These are phyloP conservation scores for Botryotinia narcissicola DNA, from an alignment of 2,329 filamentous ascomycete genomes.

Conservation along the genomic window DNA sequence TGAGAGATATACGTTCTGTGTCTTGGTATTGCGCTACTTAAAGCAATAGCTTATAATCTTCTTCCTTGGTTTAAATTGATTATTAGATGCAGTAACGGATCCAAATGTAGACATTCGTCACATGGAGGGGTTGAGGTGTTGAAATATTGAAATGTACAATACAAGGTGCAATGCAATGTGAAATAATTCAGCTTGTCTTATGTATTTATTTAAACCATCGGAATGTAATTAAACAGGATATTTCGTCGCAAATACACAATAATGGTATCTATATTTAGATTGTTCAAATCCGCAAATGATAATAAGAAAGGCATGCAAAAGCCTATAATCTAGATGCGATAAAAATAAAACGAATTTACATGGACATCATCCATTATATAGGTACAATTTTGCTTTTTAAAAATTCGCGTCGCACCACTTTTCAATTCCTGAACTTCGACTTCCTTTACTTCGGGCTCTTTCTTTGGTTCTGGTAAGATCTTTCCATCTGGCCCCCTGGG, in stretches of 20 bases:
- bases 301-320: background rate
- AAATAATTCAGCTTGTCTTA: background rate
- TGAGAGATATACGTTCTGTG: background rate
- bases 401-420: constrained; percentile 8
- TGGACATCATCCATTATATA: constrained; percentile 21
- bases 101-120: too few relatives aligned
- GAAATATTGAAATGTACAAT: background rate
- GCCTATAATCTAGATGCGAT: constrained; percentile 12
- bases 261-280: background rate
- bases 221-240: background rate
- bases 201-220: background rate
- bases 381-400: constrained; percentile 20
- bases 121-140: too few relatives aligned
- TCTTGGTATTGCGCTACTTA: background rate
- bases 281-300: background rate
- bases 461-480: constrained; percentile 32
- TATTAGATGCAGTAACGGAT: background rate
- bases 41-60: background rate
- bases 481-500: constrained; percentile 47
- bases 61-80: background rate
- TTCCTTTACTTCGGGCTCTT: constrained; percentile 21
- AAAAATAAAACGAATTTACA: constrained; percentile 21
- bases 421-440: constrained; percentile 26
- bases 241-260: background rate
- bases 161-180: background rate